Evolutionary conservation across 2,329 filamentous ascomycete genomes (phyloP).

Genomic region (Macrophomina tecta): DNA sequence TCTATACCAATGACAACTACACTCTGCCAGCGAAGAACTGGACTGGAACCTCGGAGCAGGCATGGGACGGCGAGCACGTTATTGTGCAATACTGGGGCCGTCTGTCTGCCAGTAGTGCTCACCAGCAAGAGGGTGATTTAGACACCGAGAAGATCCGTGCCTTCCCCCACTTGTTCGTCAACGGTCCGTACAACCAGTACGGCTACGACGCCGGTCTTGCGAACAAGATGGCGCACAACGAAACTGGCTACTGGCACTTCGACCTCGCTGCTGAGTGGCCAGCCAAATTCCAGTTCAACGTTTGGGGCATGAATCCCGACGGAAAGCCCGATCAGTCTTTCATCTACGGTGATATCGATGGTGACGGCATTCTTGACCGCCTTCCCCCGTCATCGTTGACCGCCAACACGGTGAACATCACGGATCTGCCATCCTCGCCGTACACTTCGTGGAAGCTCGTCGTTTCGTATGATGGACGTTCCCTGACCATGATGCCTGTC

Average conservation of each 20-base stretch:
- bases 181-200: conserved; percentile 68
- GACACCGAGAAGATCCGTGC: conserved; percentile 38
- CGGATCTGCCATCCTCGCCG: conserved; percentile 53
- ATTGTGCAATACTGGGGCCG: conserved; percentile 68
- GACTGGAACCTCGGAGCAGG: conserved; percentile 64
- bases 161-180: conserved; percentile 64
- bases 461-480: conserved; percentile 61
- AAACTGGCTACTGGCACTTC: conserved; percentile 62
- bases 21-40: conserved; percentile 58
- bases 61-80: conserved; percentile 67
- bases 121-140: conserved; percentile 66
- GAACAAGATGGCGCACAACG: conserved; percentile 58
- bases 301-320: conserved; percentile 71
- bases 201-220: conserved; percentile 66
- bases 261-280: conserved; percentile 70
- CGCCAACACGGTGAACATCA: conserved; percentile 64
- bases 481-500: conserved; percentile 59
- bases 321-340: conserved; percentile 65
- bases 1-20: conserved; percentile 60
- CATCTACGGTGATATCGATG: conserved; percentile 67
- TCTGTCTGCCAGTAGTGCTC: conserved; percentile 63
- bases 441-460: conserved; percentile 55
- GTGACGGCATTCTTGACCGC: conserved; percentile 65
- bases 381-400: conserved; percentile 65
- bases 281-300: conserved; percentile 65